Evolutionary conservation across 345 rosid genomes (phyloP).

Genomic region (Orychophragmus violaceus): DNA sequence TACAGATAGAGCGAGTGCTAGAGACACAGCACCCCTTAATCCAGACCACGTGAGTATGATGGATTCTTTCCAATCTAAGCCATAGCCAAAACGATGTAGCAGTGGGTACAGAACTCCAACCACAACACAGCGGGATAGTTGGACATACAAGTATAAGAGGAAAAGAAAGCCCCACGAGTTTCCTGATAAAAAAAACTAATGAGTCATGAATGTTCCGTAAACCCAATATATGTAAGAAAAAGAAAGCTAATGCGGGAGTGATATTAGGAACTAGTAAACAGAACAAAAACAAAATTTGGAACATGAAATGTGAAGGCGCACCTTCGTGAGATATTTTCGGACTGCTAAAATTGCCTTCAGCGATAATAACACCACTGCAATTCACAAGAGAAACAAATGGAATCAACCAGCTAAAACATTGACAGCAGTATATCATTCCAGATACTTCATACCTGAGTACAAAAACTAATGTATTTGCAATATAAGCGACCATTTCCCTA

Average conservation of each 20-base stretch:
- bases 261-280: neutral
- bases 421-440: neutral
- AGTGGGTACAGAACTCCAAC: conserved; percentile 68
- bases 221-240: neutral
- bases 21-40: conserved; percentile 87
- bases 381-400: conserved; percentile 21
- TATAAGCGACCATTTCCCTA: conserved; percentile 97
- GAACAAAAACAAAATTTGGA: neutral
- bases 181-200: conserved; percentile 41
- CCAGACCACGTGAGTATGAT: conserved; percentile 84
- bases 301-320: conserved; percentile 16
- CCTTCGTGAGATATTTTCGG: conserved; percentile 40
- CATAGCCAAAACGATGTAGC: conserved; percentile 71
- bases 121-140: conserved; percentile 58
- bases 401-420: neutral
- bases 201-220: neutral
- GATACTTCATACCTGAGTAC: conserved; percentile 62
- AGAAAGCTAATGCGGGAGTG: neutral
- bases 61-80: conserved; percentile 92
- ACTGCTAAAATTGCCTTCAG: conserved; percentile 61
- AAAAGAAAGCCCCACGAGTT: conserved; percentile 71
- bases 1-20: conserved; percentile 78
- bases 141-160: conserved; percentile 73
- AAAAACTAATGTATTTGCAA: conserved; percentile 89
- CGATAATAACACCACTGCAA: conserved; percentile 91